These are phyloP conservation scores for Drechslerella stenobrocha DNA, from an alignment of 2,329 filamentous ascomycete genomes.

Conservation along the genomic window DNA sequence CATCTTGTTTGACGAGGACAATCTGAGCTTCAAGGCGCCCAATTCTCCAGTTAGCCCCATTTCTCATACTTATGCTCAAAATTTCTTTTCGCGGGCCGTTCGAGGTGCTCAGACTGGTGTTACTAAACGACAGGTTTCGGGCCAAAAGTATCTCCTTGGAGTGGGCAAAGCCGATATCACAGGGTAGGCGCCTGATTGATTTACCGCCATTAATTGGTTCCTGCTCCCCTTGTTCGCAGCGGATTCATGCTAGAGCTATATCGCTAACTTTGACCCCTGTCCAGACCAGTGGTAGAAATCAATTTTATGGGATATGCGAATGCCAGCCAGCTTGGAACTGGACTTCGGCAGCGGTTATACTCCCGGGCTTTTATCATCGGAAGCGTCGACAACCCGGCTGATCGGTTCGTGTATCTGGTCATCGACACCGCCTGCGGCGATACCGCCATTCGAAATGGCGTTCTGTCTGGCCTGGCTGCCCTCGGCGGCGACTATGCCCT, in stretches of 20 bases:
- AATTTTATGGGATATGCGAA: conserved; percentile 92
- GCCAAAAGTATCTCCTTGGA: conserved; percentile 65
- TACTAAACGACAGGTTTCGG: conserved; percentile 50
- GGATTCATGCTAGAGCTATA: not conserved
- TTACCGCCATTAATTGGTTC: too few relatives aligned
- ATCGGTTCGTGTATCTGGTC: conserved; percentile 84
- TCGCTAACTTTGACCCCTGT: conserved; percentile 58
- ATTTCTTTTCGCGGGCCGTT: conserved; percentile 40
- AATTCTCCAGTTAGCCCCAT: conserved; percentile 44
- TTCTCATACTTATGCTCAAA: conserved; percentile 22
- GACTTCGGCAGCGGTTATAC: conserved; percentile 83
- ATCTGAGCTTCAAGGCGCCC: conserved; percentile 36
- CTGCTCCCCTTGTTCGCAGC: too few relatives aligned
- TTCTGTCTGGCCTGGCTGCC: conserved; percentile 71
- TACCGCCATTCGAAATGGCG: conserved; percentile 83
- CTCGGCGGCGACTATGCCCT: conserved; percentile 68
- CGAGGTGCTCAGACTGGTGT: conserved; percentile 51
- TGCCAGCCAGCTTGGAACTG: conserved; percentile 76
- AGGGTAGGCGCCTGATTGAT: too few relatives aligned
- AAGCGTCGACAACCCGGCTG: conserved; percentile 65
- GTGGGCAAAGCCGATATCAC: conserved; percentile 74
- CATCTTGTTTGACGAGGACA: conserved; percentile 26
- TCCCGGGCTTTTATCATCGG: conserved; percentile 87
- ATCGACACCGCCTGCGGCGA: conserved; percentile 86
- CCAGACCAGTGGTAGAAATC: conserved; percentile 73